phyloP scores from a whole-genome alignment of 192 early-diverging fungal genomes.

The Coemansia sp. region DNA sequence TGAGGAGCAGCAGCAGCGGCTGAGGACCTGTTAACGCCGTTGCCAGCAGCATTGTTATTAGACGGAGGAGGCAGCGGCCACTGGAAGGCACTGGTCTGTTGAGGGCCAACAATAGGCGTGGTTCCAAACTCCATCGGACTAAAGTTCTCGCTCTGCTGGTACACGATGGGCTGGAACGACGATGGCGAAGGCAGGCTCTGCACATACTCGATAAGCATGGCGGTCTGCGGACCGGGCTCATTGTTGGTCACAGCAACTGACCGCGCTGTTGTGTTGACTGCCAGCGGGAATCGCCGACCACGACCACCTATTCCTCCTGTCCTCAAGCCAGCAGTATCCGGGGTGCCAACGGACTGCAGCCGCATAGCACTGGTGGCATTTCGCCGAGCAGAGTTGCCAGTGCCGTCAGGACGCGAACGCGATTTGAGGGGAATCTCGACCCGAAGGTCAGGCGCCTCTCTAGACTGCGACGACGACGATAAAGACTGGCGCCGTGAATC shows the following conservation, averaged over 20 bases:
- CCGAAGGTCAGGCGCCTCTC: constrained; percentile 24
- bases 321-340: constrained; percentile 15
- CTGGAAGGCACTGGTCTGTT: constrained; percentile 62
- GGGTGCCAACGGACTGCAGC: constrained; percentile 18
- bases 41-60: constrained; percentile 10
- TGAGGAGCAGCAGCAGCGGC: constrained; percentile 22
- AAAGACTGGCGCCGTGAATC: constrained; percentile 3
- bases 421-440: constrained; percentile 39
- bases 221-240: constrained; percentile 71
- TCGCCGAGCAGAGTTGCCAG: constrained; percentile 5
- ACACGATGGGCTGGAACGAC: constrained; percentile 75
- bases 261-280: constrained; percentile 46
- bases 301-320: constrained; percentile 1
- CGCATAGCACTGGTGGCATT: constrained; percentile 15
- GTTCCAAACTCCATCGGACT: constrained; percentile 77
- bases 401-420: constrained; percentile 17
- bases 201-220: constrained; percentile 59
- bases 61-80: constrained; percentile 61
- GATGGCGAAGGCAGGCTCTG: constrained; percentile 78
- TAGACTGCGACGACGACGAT: constrained; percentile 18
- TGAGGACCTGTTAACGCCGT: background rate
- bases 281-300: constrained; percentile 45
- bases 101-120: constrained; percentile 70
- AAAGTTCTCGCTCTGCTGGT: constrained; percentile 69
- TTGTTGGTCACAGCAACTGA: constrained; percentile 16